Evolutionary conservation across 2,329 filamentous ascomycete species (phyloP), one percentile per base, ranked within the genome.

Genomic region (Paecilomyces sp.): DNA sequence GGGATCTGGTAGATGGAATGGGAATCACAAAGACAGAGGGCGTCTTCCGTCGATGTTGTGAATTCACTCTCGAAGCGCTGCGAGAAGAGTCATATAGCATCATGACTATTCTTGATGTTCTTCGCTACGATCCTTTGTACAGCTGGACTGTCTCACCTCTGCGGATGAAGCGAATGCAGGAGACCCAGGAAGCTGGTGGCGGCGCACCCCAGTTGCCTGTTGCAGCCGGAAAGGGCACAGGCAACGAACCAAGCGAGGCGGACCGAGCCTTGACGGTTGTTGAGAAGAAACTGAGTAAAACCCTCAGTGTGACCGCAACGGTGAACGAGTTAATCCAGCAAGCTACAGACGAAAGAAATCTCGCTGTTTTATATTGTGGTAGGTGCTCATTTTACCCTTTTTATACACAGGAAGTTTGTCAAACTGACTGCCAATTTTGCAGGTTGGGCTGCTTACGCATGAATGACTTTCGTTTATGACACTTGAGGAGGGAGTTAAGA

Each of bases 281-380:
- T 59, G 87, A 90, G 71, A 97, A 97, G 84, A 99, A 99, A 79
- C 76, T 99, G 66, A 90, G 89, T 63, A 96, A 96, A 81, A 92
- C 90, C 2, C 76, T 99, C 71, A 99, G 93, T 72, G 93, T 96
- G 18, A 90, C 89, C 58, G 95, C 94, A 2, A 97, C 92, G 13
- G 94, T 99, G 58, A 97, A 97, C 70, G 94, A 99, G 71, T 77
- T 99, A 64, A 99, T 99, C 64, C 94, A 97, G 72, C 90, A 96
- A 77, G 93, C 94, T 7, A 93, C 89, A 1, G 94, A 99, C 74
- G 92, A 96, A 78, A 85, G 85, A 65, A 97, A 99, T 71, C 74
- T 99, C 69, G 93, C 94, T 2, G 87, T 97, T 51, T 77, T 99
- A 67, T 99, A 93, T 78, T 88, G 88, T 68, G 88, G 87, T 87